Evolutionary conservation across 495 filamentous ascomycete genomes (phyloP).

Genomic region (Penicillium lividum): DNA sequence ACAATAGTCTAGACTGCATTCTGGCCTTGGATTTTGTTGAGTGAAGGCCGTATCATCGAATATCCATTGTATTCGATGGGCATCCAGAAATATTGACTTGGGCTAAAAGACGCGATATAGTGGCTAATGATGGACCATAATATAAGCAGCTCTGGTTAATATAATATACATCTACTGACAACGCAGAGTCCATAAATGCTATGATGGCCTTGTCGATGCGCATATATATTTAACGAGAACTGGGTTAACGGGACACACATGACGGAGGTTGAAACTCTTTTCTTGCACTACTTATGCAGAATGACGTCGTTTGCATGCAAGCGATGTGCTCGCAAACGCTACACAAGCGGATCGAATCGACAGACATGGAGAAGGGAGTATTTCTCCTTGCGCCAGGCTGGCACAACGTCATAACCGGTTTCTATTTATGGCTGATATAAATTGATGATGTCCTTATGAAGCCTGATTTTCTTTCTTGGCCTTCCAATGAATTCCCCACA

Average conservation of each 20-base stretch:
- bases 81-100: too few species aligned
- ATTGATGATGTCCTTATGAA: neutral
- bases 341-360: neutral
- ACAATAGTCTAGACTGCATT: too few species aligned
- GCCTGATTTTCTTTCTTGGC: neutral
- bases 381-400: neutral
- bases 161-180: too few species aligned
- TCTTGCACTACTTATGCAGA: neutral
- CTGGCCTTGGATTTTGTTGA: too few species aligned
- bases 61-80: too few species aligned
- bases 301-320: slow-evolving; percentile 1
- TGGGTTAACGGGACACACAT: neutral
- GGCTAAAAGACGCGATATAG: too few species aligned
- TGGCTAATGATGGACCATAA: too few species aligned
- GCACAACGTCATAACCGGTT: slow-evolving; percentile 1
- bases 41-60: too few species aligned
- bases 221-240: too few species aligned
- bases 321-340: neutral
- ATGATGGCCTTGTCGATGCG: too few species aligned
- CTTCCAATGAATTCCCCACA: neutral
- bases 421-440: slow-evolving; percentile 8
- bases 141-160: too few species aligned
- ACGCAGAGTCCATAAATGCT: too few species aligned
- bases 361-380: neutral
- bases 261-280: slow-evolving; percentile 4